Conservation (phyloP, 768 basidiomycete species). For the Lepiota brunneoincarnata region DNA sequence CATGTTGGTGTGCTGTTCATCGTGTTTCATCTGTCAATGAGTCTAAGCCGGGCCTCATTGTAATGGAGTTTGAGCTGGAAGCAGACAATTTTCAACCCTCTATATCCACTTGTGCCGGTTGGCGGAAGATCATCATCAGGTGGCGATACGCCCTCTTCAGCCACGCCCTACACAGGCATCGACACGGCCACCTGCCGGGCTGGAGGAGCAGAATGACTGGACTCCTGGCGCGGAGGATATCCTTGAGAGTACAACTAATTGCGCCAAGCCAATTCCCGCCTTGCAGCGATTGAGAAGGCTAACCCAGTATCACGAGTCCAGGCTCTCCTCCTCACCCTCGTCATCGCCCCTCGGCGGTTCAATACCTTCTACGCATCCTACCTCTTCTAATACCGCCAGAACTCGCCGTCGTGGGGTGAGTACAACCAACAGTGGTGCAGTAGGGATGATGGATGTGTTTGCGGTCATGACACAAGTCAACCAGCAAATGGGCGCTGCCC, state of each 20-base stretch:
- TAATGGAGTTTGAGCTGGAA: slow-evolving; percentile 83
- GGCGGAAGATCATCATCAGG: slow-evolving; percentile 16
- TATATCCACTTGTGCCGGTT: slow-evolving; percentile 46
- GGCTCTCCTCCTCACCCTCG: background rate
- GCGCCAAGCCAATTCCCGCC: slow-evolving; percentile 65
- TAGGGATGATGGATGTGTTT: slow-evolving; percentile 79
- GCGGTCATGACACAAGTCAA: slow-evolving; percentile 77
- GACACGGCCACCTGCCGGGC: slow-evolving; percentile 6
- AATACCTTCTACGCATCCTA: background rate
- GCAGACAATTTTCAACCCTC: slow-evolving; percentile 65
- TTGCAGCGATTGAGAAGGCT: slow-evolving; percentile 64
- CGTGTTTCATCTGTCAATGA: slow-evolving; percentile 33
- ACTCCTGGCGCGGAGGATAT: slow-evolving; percentile 54
- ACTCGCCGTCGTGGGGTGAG: slow-evolving; percentile 15
- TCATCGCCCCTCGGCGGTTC: background rate
- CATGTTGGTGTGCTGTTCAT: slow-evolving; percentile 70
- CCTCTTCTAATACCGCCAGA: slow-evolving; percentile 11
- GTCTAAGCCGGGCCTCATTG: slow-evolving; percentile 37
- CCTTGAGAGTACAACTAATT: slow-evolving; percentile 67
- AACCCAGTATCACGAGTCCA: slow-evolving; percentile 17
- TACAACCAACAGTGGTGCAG: slow-evolving; percentile 16
- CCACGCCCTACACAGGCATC: slow-evolving; percentile 10
- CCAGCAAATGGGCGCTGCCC: slow-evolving; percentile 68
- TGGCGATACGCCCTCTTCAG: slow-evolving; percentile 3
- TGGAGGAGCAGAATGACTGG: slow-evolving; percentile 32